phyloP scores from a whole-genome alignment of 495 filamentous ascomycete species.

The Corynascus novoguineensis region DNA sequence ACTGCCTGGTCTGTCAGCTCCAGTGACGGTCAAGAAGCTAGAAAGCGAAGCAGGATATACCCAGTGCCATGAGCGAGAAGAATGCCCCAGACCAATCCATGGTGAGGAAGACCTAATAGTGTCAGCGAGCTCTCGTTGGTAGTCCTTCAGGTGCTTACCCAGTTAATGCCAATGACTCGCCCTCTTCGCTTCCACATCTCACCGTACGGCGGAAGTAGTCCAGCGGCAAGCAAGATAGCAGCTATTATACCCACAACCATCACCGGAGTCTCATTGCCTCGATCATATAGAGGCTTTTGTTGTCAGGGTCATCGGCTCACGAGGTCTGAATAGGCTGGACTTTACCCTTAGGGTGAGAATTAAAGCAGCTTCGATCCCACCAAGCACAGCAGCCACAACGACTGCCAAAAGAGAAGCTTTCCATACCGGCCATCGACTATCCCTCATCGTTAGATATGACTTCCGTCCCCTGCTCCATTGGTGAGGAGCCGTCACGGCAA shows the following conservation, averaged over 20 bases:
- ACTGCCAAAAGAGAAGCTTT: conserved; percentile 45
- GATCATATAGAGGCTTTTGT: conserved; percentile 45
- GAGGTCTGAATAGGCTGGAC: not conserved
- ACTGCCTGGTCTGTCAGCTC: conserved; percentile 35
- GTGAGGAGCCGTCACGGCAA: conserved; percentile 24
- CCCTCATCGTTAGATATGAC: not conserved
- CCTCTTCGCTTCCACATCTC: conserved; percentile 68
- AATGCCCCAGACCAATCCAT: conserved; percentile 69
- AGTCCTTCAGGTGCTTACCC: conserved; percentile 8
- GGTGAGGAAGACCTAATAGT: conserved; percentile 53
- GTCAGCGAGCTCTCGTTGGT: not conserved
- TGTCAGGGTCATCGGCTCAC: conserved; percentile 4
- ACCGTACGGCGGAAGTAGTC: conserved; percentile 64
- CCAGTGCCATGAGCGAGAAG: conserved; percentile 69
- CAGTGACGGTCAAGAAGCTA: not conserved
- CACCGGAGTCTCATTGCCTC: conserved; percentile 48
- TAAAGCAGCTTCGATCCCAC: conserved; percentile 54
- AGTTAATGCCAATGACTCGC: conserved; percentile 64
- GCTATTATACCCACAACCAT: conserved; percentile 58
- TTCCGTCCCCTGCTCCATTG: not conserved
- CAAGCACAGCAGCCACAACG: conserved; percentile 44
- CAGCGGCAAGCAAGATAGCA: conserved; percentile 65
- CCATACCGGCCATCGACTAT: conserved; percentile 47
- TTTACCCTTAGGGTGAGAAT: conserved; percentile 59
- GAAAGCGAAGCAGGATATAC: conserved; percentile 27